phyloP scores from a whole-genome alignment of 2,329 filamentous ascomycete species.

The Verticillium dahliae region DNA sequence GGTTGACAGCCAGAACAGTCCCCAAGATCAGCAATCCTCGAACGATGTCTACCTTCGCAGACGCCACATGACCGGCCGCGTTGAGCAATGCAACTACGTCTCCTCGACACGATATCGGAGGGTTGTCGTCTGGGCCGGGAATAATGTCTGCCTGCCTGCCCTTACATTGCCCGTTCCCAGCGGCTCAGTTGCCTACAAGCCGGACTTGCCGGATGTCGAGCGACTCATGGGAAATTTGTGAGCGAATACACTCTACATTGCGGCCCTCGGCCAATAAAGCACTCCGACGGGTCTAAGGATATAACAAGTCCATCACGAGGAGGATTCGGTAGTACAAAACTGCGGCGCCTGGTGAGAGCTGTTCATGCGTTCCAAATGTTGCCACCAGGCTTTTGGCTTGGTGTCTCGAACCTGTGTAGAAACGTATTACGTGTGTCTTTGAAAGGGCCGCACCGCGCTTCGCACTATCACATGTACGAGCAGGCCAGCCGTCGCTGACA shows the following conservation, averaged over 20 bases:
- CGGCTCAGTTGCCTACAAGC: neutral
- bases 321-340: no score
- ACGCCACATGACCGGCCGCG: neutral
- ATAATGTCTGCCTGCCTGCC: neutral
- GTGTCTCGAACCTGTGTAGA: no score
- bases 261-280: neutral
- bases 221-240: neutral
- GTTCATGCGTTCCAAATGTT: no score
- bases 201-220: neutral
- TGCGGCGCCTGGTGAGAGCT: no score
- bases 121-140: neutral
- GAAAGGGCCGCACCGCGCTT: no score
- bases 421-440: no score
- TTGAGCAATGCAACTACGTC: no score
- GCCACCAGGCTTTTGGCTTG: no score
- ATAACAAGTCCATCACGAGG: no score
- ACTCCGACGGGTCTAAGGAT: no score
- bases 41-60: neutral
- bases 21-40: neutral
- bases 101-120: neutral
- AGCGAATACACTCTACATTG: neutral
- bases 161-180: neutral
- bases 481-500: no score
- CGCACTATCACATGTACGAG: no score
- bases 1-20: neutral